Evolutionary conservation across 768 basidiomycete species (phyloP).

Genomic region (Crepidotus variabilis): DNA sequence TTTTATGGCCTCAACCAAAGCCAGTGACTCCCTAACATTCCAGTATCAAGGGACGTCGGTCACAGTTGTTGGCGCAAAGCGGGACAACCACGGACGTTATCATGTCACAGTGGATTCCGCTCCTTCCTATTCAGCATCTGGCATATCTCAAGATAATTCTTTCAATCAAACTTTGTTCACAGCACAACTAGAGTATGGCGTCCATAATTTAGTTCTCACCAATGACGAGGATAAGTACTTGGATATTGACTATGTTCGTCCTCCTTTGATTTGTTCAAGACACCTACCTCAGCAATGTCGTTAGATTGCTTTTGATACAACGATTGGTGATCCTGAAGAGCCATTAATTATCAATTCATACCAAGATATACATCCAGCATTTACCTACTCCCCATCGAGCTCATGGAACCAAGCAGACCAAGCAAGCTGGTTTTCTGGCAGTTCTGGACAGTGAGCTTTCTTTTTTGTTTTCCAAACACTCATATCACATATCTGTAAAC

Average conservation of each 20-base stretch:
- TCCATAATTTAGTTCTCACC: conserved; percentile 13
- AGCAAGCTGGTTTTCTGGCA: conserved; percentile 36
- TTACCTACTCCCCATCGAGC: conserved; percentile 28
- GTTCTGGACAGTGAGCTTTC: conserved; percentile 38
- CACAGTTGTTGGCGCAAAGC: conserved; percentile 14
- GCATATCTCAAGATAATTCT: neutral
- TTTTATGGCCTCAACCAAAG: conserved; percentile 27
- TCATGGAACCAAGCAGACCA: conserved; percentile 29
- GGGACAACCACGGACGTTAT: conserved; percentile 16
- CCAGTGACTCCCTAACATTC: conserved; percentile 21
- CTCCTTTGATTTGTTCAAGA: neutral
- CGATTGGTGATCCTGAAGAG: conserved; percentile 15
- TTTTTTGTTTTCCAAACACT: neutral
- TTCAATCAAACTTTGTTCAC: conserved; percentile 16
- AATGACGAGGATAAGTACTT: conserved; percentile 12
- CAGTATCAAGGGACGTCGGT: conserved; percentile 31
- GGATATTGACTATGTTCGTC: conserved; percentile 19
- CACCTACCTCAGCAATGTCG: too few relatives aligned
- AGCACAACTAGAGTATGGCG: conserved; percentile 2
- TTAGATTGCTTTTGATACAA: conserved; percentile 13
- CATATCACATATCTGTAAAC: neutral
- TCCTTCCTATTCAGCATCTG: neutral
- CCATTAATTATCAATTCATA: conserved; percentile 18
- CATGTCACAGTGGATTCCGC: conserved; percentile 12
- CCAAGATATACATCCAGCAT: conserved; percentile 32